Conservation (phyloP, 2,329 filamentous ascomycete genomes). For the Catunica adiposa region DNA sequence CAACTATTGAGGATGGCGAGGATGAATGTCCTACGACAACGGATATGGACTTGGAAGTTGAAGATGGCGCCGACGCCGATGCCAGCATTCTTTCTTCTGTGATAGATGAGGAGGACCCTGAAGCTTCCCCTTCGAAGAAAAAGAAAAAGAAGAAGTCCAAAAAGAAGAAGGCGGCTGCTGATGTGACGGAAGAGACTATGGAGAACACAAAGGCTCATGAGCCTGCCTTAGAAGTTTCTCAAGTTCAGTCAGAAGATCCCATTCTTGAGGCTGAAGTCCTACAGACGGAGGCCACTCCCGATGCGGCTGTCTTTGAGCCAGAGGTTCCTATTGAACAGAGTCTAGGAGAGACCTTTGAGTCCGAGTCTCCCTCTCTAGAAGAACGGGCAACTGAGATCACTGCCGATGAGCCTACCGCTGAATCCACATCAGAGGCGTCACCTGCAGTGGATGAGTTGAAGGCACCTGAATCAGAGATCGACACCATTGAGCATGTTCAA, state of each 20-base stretch:
- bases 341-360: no score
- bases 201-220: not conserved
- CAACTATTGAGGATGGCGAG: not conserved
- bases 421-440: not conserved
- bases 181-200: not conserved
- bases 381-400: constrained; percentile 9
- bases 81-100: not conserved
- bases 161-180: not conserved
- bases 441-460: not conserved
- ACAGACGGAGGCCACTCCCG: not conserved
- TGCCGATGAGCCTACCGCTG: not conserved
- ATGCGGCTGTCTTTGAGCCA: not conserved
- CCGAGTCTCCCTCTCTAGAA: constrained; percentile 3
- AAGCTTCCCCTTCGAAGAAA: not conserved
- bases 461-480: not conserved
- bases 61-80: not conserved
- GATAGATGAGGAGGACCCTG: not conserved
- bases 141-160: not conserved
- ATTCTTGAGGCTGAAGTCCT: not conserved
- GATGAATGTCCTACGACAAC: not conserved
- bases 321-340: not conserved
- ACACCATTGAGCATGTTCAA: not conserved
- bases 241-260: no score
- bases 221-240: not conserved
- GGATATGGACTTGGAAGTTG: not conserved